Base-by-base conservation (phyloP, 768 basidiomycete species). In the Lentinula edodes region DNA sequence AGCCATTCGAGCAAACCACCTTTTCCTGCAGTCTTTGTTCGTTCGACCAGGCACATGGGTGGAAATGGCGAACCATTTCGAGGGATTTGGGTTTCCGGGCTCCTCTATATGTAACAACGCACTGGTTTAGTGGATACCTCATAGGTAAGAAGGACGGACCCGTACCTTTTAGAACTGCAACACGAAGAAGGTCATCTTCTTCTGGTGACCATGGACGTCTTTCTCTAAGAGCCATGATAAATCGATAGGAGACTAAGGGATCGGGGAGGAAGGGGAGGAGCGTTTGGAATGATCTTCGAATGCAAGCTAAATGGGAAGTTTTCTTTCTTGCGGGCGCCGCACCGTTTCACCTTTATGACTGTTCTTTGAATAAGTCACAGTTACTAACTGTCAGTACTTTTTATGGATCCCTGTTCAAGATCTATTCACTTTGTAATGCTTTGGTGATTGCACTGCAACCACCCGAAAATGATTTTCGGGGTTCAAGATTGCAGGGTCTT, bases 1-100 rank as follows among this genome's bases (percentile, higher is more conserved):
- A 59, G 82, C 82, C 83, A 85, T 83, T 73, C 83, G 83, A 0
- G 84, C 83, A 63, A 84, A 84, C 83, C 83, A 85, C 13, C 84
- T 75, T 68, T 85, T 85, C 63, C 84, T 78, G 68, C 84, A 85
- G 68, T 85, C 84, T 65, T 85, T 85, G 75, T 85, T 85, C 32
- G 82, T 85, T 59, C 84, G 75, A 66, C 83, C 80, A 13, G 84
- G 84, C 6, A 85, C 82, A 68, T 84, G 84, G 65, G 83, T 82
- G 16, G 84, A 81, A 58, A 85, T 85, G 36, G 83, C 82, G 68
- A 83, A 82, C 84, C 84, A 85, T 63, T 83, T 84, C 52, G 83
- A 83, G n/a, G 84, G 84, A 63, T 81, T 82, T 39, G 79, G 72
- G 66, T 82, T 81, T 51, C 81, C 78, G 57, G 83, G 81, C 66